Evolutionary conservation across 148 eudicot genomes (phyloP), one percentile per base, ranked within the genome.

Genomic region (Rhododendron molle): DNA sequence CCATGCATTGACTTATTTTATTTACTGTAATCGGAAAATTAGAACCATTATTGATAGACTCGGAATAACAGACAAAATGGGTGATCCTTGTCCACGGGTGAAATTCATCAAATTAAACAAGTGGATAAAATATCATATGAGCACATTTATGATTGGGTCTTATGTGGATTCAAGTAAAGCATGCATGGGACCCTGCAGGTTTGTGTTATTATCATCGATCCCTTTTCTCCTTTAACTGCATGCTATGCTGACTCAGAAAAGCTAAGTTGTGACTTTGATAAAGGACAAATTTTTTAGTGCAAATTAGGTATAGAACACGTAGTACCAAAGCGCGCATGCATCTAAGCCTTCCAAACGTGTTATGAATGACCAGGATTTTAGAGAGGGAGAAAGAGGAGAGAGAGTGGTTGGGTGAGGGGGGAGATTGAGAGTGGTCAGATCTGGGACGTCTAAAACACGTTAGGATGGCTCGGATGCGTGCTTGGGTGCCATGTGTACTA

Each of bases 201-300:
- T 80, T 6, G 38, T 80, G 62, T 21, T 77, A 46, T n/a, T 54
- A 28, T 80, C 82, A 69, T 69, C 30, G 74, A 80, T 50, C 38
- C 3, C 20, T 28, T 36, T 50, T 78, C 16, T 28, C 40, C 65
- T 80, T 50, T 28, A 80, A 49, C 40, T 52, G 46, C 82, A 80
- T 80, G 23, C 40, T 54, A 50, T 50, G 65, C 62, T 80, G 82
- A 80, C 36, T 80, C 82, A 80, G 36, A 50, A 80, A 80, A 56
- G 44, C 65, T 28, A 80, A 15, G 13, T 28, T 28, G 38, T 80
- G 82, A 80, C 65, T 80, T 49, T 30, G 62, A 26, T 56, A 79
- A 46, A 69, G 44, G 44, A 40, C 5, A 40, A 40, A 0, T 40
- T 6, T 40, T 40, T 40, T 6, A 7, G 44, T 40, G 44, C 7